Conservation (phyloP, 2,329 filamentous ascomycete genomes). For the Sarocladium oryzae region DNA sequence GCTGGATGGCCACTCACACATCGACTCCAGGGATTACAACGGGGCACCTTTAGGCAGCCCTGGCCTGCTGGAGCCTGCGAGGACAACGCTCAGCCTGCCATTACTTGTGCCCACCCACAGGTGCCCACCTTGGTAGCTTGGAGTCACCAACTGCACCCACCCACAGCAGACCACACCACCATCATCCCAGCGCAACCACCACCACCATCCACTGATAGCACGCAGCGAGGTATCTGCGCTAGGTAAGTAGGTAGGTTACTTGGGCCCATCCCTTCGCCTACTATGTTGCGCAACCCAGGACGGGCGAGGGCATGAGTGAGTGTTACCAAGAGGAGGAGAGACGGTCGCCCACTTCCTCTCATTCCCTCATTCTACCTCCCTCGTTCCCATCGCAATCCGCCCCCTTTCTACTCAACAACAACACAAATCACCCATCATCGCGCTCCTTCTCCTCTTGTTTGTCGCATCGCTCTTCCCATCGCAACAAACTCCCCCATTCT, state of each 20-base stretch:
- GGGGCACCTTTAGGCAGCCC: not conserved
- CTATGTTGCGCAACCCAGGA: slow-evolving; percentile 2
- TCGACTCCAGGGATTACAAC: not conserved
- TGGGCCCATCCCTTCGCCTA: not conserved
- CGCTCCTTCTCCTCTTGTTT: slow-evolving; percentile 11
- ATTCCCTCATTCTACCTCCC: slow-evolving; percentile 5
- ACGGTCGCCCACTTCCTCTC: slow-evolving; percentile 5
- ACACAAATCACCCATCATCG: slow-evolving; percentile 8
- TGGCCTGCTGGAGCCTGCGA: not conserved
- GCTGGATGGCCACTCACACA: not conserved
- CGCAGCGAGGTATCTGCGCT: too few species aligned
- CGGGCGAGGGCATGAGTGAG: not conserved
- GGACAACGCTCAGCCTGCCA: not conserved
- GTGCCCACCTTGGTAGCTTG: not conserved
- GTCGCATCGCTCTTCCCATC: slow-evolving; percentile 15
- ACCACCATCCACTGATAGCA: slow-evolving; percentile 2
- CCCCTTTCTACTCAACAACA: slow-evolving; percentile 10
- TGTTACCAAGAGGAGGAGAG: not conserved
- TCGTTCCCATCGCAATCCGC: slow-evolving; percentile 8
- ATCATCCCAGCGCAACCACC: slow-evolving; percentile 6
- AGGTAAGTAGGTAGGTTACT: not conserved
- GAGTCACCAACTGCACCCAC: slow-evolving; percentile 1
- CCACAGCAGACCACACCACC: slow-evolving; percentile 5
- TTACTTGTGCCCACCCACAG: not conserved
- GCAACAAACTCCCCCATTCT: slow-evolving; percentile 15